These are phyloP conservation scores for Eucalyptus sp. DNA, from an alignment of 345 rosid genomes.

Conservation along the genomic window DNA sequence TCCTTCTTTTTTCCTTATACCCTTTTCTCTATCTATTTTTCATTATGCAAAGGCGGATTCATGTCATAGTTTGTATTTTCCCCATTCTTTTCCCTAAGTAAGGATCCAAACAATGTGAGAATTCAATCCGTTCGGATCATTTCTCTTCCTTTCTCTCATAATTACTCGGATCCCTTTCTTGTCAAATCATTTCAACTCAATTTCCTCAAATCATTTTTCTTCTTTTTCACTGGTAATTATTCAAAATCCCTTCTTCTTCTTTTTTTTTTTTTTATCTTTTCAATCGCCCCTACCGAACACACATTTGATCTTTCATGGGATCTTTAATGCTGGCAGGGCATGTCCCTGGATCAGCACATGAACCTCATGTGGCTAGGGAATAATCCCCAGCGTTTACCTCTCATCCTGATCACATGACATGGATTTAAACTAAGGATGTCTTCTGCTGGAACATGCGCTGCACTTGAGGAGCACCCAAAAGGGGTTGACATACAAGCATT, in stretches of 20 bases:
- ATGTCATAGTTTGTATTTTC: fast-evolving
- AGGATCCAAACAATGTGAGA: background rate
- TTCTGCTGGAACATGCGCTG: background rate
- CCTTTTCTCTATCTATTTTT: background rate
- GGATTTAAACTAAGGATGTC: background rate
- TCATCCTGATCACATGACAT: background rate
- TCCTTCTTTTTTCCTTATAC: background rate
- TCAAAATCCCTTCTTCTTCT: background rate
- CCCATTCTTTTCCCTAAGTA: fast-evolving
- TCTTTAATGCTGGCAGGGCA: background rate
- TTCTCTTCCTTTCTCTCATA: background rate
- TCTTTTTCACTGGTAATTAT: background rate
- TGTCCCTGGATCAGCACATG: background rate
- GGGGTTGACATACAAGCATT: background rate
- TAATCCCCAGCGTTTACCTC: background rate
- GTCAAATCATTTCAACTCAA: background rate
- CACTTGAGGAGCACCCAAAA: background rate
- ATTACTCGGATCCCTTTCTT: background rate
- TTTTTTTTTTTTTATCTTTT: background rate
- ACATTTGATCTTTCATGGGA: background rate
- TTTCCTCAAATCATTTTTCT: background rate
- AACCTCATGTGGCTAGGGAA: background rate
- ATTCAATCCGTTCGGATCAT: background rate
- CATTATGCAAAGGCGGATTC: fast-evolving
- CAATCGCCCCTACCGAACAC: background rate